Evolutionary conservation across 208 protist genomes (phyloP), one percentile per base, ranked within the genome.

Genomic region (Trypanosoma avium): DNA sequence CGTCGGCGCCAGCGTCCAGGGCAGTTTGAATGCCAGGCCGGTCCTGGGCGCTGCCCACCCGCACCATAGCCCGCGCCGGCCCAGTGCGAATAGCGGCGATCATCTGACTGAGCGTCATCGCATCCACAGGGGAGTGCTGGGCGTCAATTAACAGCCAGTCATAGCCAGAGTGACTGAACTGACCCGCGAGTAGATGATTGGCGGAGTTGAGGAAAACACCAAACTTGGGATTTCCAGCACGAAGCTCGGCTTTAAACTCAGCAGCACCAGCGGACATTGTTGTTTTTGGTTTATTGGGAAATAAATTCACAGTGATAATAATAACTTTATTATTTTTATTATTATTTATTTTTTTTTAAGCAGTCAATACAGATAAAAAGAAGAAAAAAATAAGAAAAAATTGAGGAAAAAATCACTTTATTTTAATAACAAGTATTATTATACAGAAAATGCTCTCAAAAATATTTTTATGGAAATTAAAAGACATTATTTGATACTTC

Each of bases 121-220:
- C 66, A 75, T 88, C 67, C 36, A 81, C 76, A 24, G 84, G 84
- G 57, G 81, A 83, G 75, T 91, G 84, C 71, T 91, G 84, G 10
- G 76, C 69, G 53, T 91, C 84, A 47, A 91, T 86, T 49, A 91
- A 68, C 59, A 91, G 79, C 84, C 84, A 91, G 81, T 88, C 84
- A 61, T 91, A 88, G 70, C 84, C 84, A 43, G 75, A 88, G 81
- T 91, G 84, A 53, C 72, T 86, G 75, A 91, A 91, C 81, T 91
- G 84, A 30, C 81, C 84, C 32, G 84, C 82, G 38, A 91, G 68
- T 45, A 86, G 64, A 54, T 80, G 77, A 66, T 56, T 81, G 48
- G 81, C 75, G 29, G 84, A 85, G 79, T 91, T 91, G 42, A 91
- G 75, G 65, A 88, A 91, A 43, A 92, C 62, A 43, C 85, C 85